Evolutionary conservation across 345 rosid genomes (phyloP).

Genomic region (Arabidopsis thaliana): TAIR10.1 NC_003076.8:25314001-25314500

Average conservation of each 20-base stretch:
- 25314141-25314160: neutral
- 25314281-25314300: conserved; percentile 18
- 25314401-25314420: conserved; percentile 16
- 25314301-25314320: neutral
- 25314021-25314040: conserved; percentile 20
- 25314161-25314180: neutral
- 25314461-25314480: conserved; percentile 74
- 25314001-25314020: conserved; percentile 16
- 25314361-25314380: conserved; percentile 11
- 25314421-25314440: neutral
- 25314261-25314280: conserved; percentile 17
- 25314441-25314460: conserved; percentile 17
- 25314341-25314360: neutral
- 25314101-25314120: conserved; percentile 14
- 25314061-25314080: conserved; percentile 5
- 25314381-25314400: neutral
- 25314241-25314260: conserved; percentile 1
- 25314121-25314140: neutral
- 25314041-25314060: neutral
- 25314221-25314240: conserved; percentile 4
- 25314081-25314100: neutral
- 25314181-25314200: neutral
- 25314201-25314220: neutral
- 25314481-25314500: conserved; percentile 53
- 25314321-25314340: conserved; percentile 11